Evolutionary conservation across 352 stramenopile species (phyloP), one percentile per base, ranked within the genome.

Genomic region (Phytophthora colocasiae): DNA sequence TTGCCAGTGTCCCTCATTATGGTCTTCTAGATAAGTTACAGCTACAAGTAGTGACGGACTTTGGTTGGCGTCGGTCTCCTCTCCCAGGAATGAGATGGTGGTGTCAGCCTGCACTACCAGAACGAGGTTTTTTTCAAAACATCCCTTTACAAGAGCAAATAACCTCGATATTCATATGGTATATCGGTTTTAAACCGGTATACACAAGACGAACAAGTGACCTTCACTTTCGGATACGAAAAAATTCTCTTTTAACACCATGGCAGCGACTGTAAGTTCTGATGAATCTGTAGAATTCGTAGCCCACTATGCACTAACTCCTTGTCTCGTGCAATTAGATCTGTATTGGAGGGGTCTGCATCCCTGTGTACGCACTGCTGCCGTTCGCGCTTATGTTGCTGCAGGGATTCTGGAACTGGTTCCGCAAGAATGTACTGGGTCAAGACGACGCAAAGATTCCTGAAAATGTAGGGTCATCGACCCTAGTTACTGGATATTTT

Each of bases 331-430:
- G 6, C 11, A n/a, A 6, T 22, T 67, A 95, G 87, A 92, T 95
- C 41, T 95, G 87, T 46, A 90, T 95, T 27, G 79, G 82, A 32
- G 84, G 84, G 6, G 66, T 95, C 43, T 95, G 87, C 47, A 87
- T 95, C 62, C 85, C 87, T 7, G 65, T 86, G 57, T 93, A 92
- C 58, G 84, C 87, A 51, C 65, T 93, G 38, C 69, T 95, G 57
- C 87, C 87, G 31, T 70, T 94, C 50, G 80, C 71, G 55, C 65
- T 91, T 41, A 88, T 94, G 69, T 47, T 93, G 47, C 70, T 93
- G 15, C 81, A 92, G 66, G 75, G 66, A 9, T 47, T 80, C 8
- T 96, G 87, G 87, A 73, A 67, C 26, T 96, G 85, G 85, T 71
- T 95, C 52, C 80, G 78, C 49, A 81, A 72, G 44, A 88, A 89